These are phyloP conservation scores for Aspergillus saccharolyticus DNA, from an alignment of 495 filamentous ascomycete genomes.

Conservation along the genomic window DNA sequence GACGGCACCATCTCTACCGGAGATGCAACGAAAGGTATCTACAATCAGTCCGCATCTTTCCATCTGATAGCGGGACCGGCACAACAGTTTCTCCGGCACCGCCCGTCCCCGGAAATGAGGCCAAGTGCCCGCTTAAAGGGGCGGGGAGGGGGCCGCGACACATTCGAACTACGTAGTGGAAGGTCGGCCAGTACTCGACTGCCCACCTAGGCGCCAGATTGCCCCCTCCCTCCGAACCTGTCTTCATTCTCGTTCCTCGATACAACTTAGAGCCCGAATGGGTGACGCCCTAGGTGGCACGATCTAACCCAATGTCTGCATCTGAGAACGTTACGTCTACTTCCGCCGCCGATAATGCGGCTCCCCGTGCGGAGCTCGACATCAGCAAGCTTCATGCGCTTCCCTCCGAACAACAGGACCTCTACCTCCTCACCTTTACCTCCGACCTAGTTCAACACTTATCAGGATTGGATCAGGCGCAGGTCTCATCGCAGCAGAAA, in stretches of 20 bases:
- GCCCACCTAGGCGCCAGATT: background rate
- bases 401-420: slow-evolving; percentile 91
- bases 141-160: too few relatives aligned
- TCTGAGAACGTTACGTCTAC: slow-evolving; percentile 28
- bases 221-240: background rate
- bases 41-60: background rate
- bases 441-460: slow-evolving; percentile 79
- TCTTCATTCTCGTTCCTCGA: slow-evolving; percentile 8
- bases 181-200: background rate
- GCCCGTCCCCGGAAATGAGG: slow-evolving; percentile 26
- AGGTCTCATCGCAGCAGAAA: slow-evolving; percentile 80
- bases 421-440: slow-evolving; percentile 86
- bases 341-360: slow-evolving; percentile 29
- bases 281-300: slow-evolving; percentile 19
- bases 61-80: slow-evolving; percentile 19
- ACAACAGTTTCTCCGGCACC: slow-evolving; percentile 34
- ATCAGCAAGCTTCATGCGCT: slow-evolving; percentile 81
- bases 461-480: slow-evolving; percentile 63
- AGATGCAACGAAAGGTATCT: background rate
- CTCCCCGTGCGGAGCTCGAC: slow-evolving; percentile 63
- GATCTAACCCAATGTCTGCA: slow-evolving; percentile 36
- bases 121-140: slow-evolving; percentile 27
- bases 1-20: background rate
- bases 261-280: slow-evolving; percentile 15
- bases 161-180: slow-evolving; percentile 7